Conservation (phyloP, 371 early-diverging fungal species). For the Encephalitozoon cuniculi region DNA sequence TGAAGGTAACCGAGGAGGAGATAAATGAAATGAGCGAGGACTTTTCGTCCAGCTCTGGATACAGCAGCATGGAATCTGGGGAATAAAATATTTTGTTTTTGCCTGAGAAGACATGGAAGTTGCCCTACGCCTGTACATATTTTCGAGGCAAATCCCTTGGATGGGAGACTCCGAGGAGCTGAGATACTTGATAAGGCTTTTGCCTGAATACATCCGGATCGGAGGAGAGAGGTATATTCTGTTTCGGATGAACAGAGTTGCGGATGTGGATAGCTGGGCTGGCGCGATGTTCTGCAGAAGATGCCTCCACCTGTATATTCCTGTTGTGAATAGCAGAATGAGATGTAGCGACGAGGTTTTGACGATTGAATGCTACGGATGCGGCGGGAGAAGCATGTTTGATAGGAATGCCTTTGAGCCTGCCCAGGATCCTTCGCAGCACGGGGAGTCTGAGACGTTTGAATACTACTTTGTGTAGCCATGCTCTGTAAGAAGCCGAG, state of each 20-base stretch:
- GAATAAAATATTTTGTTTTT: constrained; percentile 13
- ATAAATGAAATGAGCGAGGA: not conserved
- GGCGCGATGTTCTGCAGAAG: not conserved
- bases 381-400: not conserved
- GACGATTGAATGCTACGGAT: constrained; percentile 5
- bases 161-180: not conserved
- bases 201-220: not conserved
- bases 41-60: constrained; percentile 2
- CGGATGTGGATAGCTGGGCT: not conserved
- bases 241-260: not conserved
- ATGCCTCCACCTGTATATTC: constrained; percentile 16
- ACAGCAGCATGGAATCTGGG: not conserved
- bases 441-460: not conserved
- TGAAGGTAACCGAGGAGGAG: not conserved
- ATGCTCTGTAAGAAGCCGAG: not conserved
- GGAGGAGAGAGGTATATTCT: constrained; percentile 12
- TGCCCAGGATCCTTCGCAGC: not conserved
- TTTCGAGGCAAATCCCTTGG: not conserved
- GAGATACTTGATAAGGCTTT: constrained; percentile 1
- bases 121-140: not conserved
- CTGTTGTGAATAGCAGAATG: constrained; percentile 18
- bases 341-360: not conserved
- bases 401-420: not conserved
- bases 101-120: too few relatives aligned
- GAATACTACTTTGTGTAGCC: not conserved